These are phyloP conservation scores for Castanea sativa DNA, from an alignment of 306 rosid species.

Conservation along the genomic window DNA sequence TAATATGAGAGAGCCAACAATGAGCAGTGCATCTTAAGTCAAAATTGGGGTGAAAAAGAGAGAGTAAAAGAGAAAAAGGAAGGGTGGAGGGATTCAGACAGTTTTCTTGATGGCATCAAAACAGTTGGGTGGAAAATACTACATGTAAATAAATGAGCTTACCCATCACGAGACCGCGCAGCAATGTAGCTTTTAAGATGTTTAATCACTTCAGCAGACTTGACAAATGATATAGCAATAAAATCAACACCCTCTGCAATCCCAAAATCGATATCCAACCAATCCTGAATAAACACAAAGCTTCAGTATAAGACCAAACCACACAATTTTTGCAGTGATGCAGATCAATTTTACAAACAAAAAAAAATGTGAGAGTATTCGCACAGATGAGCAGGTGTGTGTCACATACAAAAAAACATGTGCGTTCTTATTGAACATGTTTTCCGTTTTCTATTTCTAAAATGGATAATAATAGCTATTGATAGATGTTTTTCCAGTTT, in stretches of 20 bases:
- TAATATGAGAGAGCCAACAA: not conserved
- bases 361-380: not conserved
- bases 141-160: conserved; percentile 2
- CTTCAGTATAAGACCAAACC: conserved; percentile 31
- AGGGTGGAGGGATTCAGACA: not conserved
- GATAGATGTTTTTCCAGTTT: not conserved
- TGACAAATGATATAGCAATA: conserved; percentile 93
- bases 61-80: not conserved
- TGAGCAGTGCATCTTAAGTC: not conserved
- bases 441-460: not conserved
- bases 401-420: not conserved
- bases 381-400: not conserved
- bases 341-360: conserved; percentile 8
- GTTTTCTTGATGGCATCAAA: not conserved
- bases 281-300: conserved; percentile 59
- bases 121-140: not conserved
- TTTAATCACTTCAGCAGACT: conserved; percentile 97
- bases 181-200: conserved; percentile 98
- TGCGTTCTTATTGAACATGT: not conserved
- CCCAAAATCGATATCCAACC: conserved; percentile 99
- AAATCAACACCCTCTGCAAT: conserved; percentile 96
- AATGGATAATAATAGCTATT: not conserved
- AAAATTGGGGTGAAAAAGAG: not conserved
- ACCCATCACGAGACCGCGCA: conserved; percentile 85
- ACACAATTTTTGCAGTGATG: not conserved